These are phyloP conservation scores for Phytophthora pisi DNA, from an alignment of 352 stramenopile species.

Conservation along the genomic window DNA sequence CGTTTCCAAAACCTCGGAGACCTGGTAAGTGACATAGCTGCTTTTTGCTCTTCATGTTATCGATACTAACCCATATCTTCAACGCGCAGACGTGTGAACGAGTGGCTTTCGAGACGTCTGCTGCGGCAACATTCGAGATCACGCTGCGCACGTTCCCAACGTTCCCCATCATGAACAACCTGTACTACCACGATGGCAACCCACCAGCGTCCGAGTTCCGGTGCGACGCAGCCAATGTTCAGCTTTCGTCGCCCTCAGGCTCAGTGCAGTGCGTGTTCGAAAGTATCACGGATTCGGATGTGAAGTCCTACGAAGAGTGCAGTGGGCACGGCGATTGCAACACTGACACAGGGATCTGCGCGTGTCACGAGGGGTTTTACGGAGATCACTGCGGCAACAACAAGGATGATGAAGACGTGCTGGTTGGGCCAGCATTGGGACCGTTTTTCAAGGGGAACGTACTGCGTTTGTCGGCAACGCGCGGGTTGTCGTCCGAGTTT, in stretches of 20 bases:
- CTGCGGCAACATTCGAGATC: slow-evolving; percentile 54
- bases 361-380: slow-evolving; percentile 69
- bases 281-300: slow-evolving; percentile 39
- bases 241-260: slow-evolving; percentile 21
- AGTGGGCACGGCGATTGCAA: slow-evolving; percentile 68
- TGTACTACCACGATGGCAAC: slow-evolving; percentile 72
- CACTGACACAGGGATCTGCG: slow-evolving; percentile 51
- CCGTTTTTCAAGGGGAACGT: slow-evolving; percentile 79
- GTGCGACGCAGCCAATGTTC: slow-evolving; percentile 54
- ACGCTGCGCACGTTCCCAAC: slow-evolving; percentile 66
- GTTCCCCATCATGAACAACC: slow-evolving; percentile 83
- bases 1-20: slow-evolving; percentile 77
- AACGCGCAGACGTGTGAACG: slow-evolving; percentile 41
- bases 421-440: slow-evolving; percentile 48
- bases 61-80: slow-evolving; percentile 3
- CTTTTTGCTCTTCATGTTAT: not conserved
- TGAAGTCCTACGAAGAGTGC: slow-evolving; percentile 67
- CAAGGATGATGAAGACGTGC: slow-evolving; percentile 65
- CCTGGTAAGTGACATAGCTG: slow-evolving; percentile 37
- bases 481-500: slow-evolving; percentile 55
- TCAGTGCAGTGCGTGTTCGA: slow-evolving; percentile 54
- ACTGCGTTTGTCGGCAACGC: slow-evolving; percentile 57
- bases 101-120: slow-evolving; percentile 39
- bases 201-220: slow-evolving; percentile 56
- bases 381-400: slow-evolving; percentile 75